Evolutionary conservation across 2,329 filamentous ascomycete species (phyloP).

Genomic region (Fusarium sp.): DNA sequence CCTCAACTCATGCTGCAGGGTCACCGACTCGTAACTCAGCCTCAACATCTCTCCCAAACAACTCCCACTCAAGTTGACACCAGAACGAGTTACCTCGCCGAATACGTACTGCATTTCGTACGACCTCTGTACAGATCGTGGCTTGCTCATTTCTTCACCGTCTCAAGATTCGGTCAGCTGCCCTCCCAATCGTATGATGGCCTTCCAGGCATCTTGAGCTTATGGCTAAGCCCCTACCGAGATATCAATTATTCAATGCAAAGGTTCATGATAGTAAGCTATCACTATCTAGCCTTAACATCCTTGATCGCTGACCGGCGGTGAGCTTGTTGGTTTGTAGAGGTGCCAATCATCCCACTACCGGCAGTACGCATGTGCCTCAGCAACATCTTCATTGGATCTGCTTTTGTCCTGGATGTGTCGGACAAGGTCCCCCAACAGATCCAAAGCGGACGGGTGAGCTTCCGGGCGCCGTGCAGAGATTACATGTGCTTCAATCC

Average conservation of each 20-base stretch:
- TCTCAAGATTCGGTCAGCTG: constrained; percentile 39
- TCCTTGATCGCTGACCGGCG: constrained; percentile 34
- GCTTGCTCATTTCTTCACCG: constrained; percentile 38
- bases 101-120: constrained; percentile 35
- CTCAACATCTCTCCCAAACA: neutral
- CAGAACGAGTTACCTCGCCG: constrained; percentile 5
- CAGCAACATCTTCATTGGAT: constrained; percentile 25
- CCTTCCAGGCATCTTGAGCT: constrained; percentile 14
- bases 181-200: constrained; percentile 36
- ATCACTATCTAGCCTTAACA: constrained; percentile 2
- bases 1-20: neutral
- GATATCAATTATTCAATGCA: constrained; percentile 6
- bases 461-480: constrained; percentile 27
- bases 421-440: constrained; percentile 16
- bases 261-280: neutral
- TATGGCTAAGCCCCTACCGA: constrained; percentile 10
- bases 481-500: constrained; percentile 5
- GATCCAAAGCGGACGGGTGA: constrained; percentile 8
- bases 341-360: constrained; percentile 36
- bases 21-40: constrained; percentile 2
- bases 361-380: constrained; percentile 25
- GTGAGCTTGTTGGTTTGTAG: constrained; percentile 28
- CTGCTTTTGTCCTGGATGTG: constrained; percentile 3
- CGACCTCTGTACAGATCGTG: constrained; percentile 28
- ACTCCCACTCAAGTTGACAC: neutral